Base-by-base conservation (phyloP, 306 rosid species). In the Oemleria cerasiformis region DNA sequence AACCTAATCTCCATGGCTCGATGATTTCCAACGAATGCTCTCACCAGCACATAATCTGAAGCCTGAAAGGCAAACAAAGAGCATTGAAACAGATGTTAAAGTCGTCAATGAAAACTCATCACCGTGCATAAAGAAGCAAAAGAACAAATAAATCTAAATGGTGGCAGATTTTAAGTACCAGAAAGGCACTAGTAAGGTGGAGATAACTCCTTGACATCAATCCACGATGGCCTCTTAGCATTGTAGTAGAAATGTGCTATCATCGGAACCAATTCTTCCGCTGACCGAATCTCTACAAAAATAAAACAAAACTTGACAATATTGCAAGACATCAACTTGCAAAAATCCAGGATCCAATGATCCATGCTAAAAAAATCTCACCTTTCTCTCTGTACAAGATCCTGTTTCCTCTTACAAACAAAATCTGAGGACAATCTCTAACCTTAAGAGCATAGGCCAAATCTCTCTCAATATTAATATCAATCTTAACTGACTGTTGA, bases 201-300 rank as follows among this genome's bases (percentile, higher is more conserved):
- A 76, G 74, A 53, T 55, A 86, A 58, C 70, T 72, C 90, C 38
- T 81, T 57, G 55, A 74, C 91, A 56, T 89, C 88, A 44, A 94
- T 83, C 91, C 97, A 95, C n/a, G 86, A 81, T 58, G 97, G 97
- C 82, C 80, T 89, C 86, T 85, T 91, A 60, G 96, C 97, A 58
- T 89, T 95, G 87, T 91, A 91, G 77, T 89, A 95, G 84, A 95
- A 89, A 82, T 88, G 88, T 40, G 97, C 96, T 77, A 95, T 95
- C 96, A 89, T 91, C 49, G 84, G 88, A 75, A 95, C 97, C 82
- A 91, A 66, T 67, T 95, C 97, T 58, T 91, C 91, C 2, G 92
- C 83, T 11, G 83, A 82, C 56, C 92, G 84, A 67, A 82, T 64
- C 59, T 81, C 97, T 91, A 86, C 83, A 70, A 63, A 74, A 51